Conservation (phyloP, 345 rosid species). For the Eucalyptus pauciflora region DNA sequence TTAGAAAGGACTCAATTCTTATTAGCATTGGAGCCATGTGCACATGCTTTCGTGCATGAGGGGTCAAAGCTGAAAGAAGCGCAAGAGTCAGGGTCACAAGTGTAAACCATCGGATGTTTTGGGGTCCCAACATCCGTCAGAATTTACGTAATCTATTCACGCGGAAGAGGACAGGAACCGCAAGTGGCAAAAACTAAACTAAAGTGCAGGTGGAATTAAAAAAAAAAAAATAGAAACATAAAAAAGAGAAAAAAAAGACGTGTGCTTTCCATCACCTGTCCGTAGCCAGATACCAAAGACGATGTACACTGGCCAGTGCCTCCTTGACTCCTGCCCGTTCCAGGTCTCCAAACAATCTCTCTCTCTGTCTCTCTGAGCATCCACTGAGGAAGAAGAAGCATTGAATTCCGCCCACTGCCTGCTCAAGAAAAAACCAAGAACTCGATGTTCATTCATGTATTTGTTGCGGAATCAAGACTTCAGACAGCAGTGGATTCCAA, state of each 20-base stretch:
- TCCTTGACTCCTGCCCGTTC: not conserved
- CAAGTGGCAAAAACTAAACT: not conserved
- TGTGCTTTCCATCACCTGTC: not conserved
- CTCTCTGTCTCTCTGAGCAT: not conserved
- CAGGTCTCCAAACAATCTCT: not conserved
- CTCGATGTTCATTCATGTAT: accelerated
- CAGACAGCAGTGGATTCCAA: not conserved
- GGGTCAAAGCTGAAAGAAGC: not conserved
- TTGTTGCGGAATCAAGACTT: not conserved
- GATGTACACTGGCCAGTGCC: not conserved
- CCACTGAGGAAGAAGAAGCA: not conserved
- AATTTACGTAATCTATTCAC: not conserved
- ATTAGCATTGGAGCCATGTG: not conserved
- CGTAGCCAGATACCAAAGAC: not conserved
- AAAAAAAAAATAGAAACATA: no score
- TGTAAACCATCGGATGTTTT: not conserved
- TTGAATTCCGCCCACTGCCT: not conserved
- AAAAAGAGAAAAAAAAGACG: not conserved
- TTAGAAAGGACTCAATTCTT: not conserved
- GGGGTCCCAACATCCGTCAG: not conserved
- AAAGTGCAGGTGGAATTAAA: not conserved
- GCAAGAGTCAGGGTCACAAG: not conserved
- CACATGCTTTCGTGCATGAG: not conserved
- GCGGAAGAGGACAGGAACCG: not conserved
- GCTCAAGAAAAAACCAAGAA: not conserved